Conservation (phyloP, 371 early-diverging fungal species). For the Sporodiniella umbellata region DNA sequence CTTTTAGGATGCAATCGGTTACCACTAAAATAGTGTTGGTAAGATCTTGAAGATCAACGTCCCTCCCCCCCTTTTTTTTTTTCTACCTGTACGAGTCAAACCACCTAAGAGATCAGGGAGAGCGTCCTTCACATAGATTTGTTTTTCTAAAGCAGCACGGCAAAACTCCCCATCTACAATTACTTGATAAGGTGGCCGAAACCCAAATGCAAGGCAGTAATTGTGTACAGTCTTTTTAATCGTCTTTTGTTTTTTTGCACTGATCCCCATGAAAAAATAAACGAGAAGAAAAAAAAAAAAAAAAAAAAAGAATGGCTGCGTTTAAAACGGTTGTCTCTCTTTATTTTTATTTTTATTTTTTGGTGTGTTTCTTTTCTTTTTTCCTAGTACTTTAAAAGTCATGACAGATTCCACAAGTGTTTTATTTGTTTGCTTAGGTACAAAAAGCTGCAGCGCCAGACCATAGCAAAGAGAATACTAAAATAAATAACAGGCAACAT, state of each 20-base stretch:
- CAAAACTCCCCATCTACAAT: slow-evolving; percentile 79
- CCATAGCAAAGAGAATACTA: no score
- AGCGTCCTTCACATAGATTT: slow-evolving; percentile 54
- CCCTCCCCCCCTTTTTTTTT: no score
- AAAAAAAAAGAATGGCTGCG: not conserved
- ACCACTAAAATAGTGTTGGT: slow-evolving; percentile 52
- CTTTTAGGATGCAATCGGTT: slow-evolving; percentile 76
- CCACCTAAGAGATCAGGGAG: slow-evolving; percentile 58
- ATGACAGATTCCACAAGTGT: slow-evolving; percentile 42
- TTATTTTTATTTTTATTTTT: no score
- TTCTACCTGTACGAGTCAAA: slow-evolving; percentile 22
- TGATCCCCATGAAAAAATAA: slow-evolving; percentile 50
- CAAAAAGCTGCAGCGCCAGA: no score
- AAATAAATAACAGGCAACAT: slow-evolving; percentile 67
- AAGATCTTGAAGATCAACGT: no score
- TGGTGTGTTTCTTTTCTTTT: no score
- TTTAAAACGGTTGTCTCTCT: no score
- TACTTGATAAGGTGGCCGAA: slow-evolving; percentile 88
- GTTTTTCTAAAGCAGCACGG: slow-evolving; percentile 53
- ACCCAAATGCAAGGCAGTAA: slow-evolving; percentile 76
- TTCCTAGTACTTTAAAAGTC: no score
- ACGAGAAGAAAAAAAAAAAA: slow-evolving; percentile 9
- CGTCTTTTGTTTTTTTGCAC: slow-evolving; percentile 73
- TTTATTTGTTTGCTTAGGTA: slow-evolving; percentile 79
- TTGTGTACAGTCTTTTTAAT: slow-evolving; percentile 77